phyloP scores from a whole-genome alignment of 768 basidiomycete genomes.

The Thelephora aurantiotincta region DNA sequence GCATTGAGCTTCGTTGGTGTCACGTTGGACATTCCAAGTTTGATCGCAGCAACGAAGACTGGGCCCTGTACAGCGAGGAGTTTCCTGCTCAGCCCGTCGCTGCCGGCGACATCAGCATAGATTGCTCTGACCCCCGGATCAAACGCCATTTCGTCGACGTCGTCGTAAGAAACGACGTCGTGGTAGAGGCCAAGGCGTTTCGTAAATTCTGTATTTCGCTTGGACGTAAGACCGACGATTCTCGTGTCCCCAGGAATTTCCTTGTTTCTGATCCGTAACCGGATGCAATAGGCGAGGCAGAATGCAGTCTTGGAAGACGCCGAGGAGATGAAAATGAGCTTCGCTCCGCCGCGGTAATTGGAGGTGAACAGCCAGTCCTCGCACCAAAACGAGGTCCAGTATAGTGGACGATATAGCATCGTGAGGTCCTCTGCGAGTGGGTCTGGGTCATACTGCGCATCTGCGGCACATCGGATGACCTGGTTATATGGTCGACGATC shows the following conservation, averaged over 20 bases:
- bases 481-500: slow-evolving; percentile 62
- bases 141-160: slow-evolving; percentile 16
- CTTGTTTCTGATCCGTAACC: slow-evolving; percentile 23
- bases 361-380: slow-evolving; percentile 52
- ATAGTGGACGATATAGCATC: slow-evolving; percentile 61
- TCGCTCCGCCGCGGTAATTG: slow-evolving; percentile 33
- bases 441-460: slow-evolving; percentile 37
- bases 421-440: slow-evolving; percentile 41
- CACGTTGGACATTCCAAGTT: slow-evolving; percentile 43
- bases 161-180: slow-evolving; percentile 40
- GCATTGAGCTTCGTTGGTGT: slow-evolving; percentile 27
- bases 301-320: slow-evolving; percentile 66
- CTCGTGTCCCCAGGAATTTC: slow-evolving; percentile 17
- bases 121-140: slow-evolving; percentile 26
- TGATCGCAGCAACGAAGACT: slow-evolving; percentile 26
- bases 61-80: slow-evolving; percentile 24
- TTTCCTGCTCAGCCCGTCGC: slow-evolving; percentile 29
- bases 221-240: slow-evolving; percentile 49
- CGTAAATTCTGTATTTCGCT: slow-evolving; percentile 40
- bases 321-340: slow-evolving; percentile 43
- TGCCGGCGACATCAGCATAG: slow-evolving; percentile 55
- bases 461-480: slow-evolving; percentile 40
- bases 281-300: slow-evolving; percentile 46
- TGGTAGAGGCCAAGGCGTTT: slow-evolving; percentile 39
- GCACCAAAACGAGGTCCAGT: slow-evolving; percentile 68